Base-by-base conservation (phyloP, 106 monocot species). In the Agapanthus africanus region DNA sequence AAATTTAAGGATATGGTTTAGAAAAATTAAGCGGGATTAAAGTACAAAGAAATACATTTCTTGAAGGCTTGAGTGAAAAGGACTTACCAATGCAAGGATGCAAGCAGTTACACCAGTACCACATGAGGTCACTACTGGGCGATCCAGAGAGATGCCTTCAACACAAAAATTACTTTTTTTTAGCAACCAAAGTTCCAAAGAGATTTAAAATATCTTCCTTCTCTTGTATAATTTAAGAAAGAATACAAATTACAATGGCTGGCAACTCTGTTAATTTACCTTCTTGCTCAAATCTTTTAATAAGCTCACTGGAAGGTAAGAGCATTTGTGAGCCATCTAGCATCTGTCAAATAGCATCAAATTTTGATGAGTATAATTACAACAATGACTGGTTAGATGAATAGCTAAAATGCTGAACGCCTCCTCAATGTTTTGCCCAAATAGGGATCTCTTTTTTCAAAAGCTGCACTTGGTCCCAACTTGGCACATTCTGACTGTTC, bases 51-150 rank as follows among this genome's bases (percentile, higher is more conserved):
- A 35, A 15, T 19, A 18, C 9, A 56, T 1, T 28, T 56, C 4
- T 30, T 30, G 5, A 26, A 28, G 13, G 33, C 11, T 40, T 11
- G 4, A 66, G 41, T 0, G 14, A 2, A 40, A 70, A n/a, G 30
- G 41, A 36, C 78, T 85, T 90, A 99, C 97, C 51, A 99, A 59
- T 60, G 93, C 82, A 74, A 99, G 74, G 61, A 90, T 64, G 64
- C 97, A 93, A 59, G 97, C 97, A 63, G 97, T 99, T 4, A 97
- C 90, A 69, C 97, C 97, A 54, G 97, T 99, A n/a, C 97, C 97
- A 63, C 97, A 99, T 19, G 97, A 99, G 39, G 83, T 25, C 28
- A 93, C 85, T 0, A 99, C 51, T 15, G 97, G 97, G 8, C 66
- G 79, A 67, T 93, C 97, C 26, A 87, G 59, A 40, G 97, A 90